A percentile compares a stretch with the other conserved stretches of the same genome.
phyloP scores from a whole-genome alignment of 1,139 yeast genomes.

The Taphrina deformans region DNA sequence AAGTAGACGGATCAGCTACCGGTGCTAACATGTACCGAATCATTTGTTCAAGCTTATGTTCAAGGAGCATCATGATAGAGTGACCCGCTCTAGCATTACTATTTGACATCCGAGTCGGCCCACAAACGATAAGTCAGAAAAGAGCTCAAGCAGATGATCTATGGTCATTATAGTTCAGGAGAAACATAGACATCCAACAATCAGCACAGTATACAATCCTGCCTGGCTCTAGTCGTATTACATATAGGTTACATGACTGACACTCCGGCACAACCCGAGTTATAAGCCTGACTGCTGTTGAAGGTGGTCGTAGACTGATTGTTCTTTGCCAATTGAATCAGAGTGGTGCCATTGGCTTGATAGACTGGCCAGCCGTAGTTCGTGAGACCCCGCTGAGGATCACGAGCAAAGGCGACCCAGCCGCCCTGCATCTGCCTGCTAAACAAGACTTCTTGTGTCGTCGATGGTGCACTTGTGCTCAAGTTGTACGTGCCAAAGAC shows the following conservation, averaged over 20 bases:
- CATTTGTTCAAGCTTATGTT: too few species aligned
- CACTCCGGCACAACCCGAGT: slow-evolving; percentile 20
- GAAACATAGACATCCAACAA: too few species aligned
- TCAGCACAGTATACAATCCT: too few species aligned
- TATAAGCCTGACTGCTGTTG: slow-evolving; percentile 25
- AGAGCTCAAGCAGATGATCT: too few species aligned
- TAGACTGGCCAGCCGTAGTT: slow-evolving; percentile 28
- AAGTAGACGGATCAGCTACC: too few species aligned
- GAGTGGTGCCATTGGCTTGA: slow-evolving; percentile 21
- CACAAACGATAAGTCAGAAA: too few species aligned
- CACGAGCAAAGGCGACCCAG: slow-evolving; percentile 27
- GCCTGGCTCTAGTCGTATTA: too few species aligned
- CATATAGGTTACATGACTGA: neutral
- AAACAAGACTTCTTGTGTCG: slow-evolving; percentile 3
- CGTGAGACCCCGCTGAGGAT: slow-evolving; percentile 12
- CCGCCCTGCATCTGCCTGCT: slow-evolving; percentile 23
- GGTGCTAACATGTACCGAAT: too few species aligned
- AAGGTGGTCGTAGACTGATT: slow-evolving; percentile 16
- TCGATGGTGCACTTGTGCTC: slow-evolving; percentile 10
- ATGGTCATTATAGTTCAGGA: too few species aligned
- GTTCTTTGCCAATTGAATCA: slow-evolving; percentile 27
- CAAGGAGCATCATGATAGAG: too few species aligned
- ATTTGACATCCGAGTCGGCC: too few species aligned
- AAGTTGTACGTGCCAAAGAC: slow-evolving; percentile 30
- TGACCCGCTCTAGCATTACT: too few species aligned